Base-by-base conservation (phyloP, 2,329 filamentous ascomycete species). In the Exserohilum turcica region DNA sequence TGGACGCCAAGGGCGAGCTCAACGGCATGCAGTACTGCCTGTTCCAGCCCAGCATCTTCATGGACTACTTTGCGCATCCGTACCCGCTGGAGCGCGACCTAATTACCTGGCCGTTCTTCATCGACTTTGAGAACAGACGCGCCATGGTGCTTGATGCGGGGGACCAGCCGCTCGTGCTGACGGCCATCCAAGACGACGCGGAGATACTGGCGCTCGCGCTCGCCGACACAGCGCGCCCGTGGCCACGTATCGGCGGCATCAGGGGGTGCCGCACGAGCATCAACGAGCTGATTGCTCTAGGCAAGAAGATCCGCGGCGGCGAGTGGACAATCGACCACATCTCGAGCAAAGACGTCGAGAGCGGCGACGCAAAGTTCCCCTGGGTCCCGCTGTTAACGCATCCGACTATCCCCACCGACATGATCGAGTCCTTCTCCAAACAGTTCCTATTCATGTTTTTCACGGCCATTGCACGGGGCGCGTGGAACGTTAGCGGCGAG, bases 21-120 rank as follows among this genome's bases (percentile, higher is more conserved):
- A 77, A 78, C 46, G 78, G 77, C 0, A 70, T 86, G 15, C 81
- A 86, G 53, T 86, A 86, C 65, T 79, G 73, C 0, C 70, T 84
- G 0, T 85, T 86, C 59, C 81, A 84, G 32, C 80, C 80, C 0
- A 82, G 81, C 0, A 59, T 84, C 1, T 84, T 84, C 61, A 61
- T 81, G 19, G 76, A 86, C 64, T 85, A 85, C 68, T 73, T 84
- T 29, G 80, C 80, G 1, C 78, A 72, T 44, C 83, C 84, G 0
- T 64, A 80, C 50, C 73, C 77, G 36, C 77, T 82, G 0, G 65
- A 77, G 6, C 80, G 77, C 31, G 71, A 81, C 28, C 60, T 85
- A 3, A 46, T 61, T 28, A 73, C 70, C 1, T 73, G 67, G 70
- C 60, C 69, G 0, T 71, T 72, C 43, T 71, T 74, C 58, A 38